Conservation (phyloP, 192 early-diverging fungal species). For the Backusella parvicylindrica region DNA sequence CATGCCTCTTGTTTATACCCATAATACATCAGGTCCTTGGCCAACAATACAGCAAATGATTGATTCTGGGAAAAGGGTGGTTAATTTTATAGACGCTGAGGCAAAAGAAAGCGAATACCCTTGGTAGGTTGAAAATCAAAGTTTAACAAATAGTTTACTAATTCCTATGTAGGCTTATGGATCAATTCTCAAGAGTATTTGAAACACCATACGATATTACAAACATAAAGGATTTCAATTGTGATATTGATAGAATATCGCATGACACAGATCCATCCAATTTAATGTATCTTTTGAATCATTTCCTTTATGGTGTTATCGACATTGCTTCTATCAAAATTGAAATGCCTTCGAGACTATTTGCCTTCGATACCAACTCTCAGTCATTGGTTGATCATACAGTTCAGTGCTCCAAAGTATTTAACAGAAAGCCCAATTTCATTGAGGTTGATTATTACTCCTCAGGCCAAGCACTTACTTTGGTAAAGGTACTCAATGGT, state of each 20-base stretch:
- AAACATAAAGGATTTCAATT: slow-evolving; percentile 39
- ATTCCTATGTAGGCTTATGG: slow-evolving; percentile 44
- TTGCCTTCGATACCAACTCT: slow-evolving; percentile 49
- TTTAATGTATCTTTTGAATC: slow-evolving; percentile 65
- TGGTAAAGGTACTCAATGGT: slow-evolving; percentile 51
- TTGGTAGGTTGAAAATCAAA: slow-evolving; percentile 48
- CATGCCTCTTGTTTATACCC: slow-evolving; percentile 19
- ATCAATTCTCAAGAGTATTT: slow-evolving; percentile 55
- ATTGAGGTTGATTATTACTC: slow-evolving; percentile 71
- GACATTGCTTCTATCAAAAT: slow-evolving; percentile 21
- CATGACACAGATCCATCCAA: slow-evolving; percentile 1
- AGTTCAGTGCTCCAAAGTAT: slow-evolving; percentile 41
- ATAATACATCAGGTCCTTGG: slow-evolving; percentile 51
- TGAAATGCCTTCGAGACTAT: slow-evolving; percentile 43
- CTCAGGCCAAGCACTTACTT: slow-evolving; percentile 43
- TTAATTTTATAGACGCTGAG: slow-evolving; percentile 55
- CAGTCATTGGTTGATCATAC: slow-evolving; percentile 48
- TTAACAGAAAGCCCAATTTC: slow-evolving; percentile 57
- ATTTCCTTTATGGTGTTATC: slow-evolving; percentile 56
- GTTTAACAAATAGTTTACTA: neutral
- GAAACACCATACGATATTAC: slow-evolving; percentile 63
- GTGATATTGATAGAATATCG: slow-evolving; percentile 51
- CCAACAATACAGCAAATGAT: slow-evolving; percentile 68
- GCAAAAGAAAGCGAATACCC: slow-evolving; percentile 47
- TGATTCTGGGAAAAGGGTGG: slow-evolving; percentile 53